Conservation (phyloP, 441 rosid genomes). For the Populus tomentosa region DNA sequence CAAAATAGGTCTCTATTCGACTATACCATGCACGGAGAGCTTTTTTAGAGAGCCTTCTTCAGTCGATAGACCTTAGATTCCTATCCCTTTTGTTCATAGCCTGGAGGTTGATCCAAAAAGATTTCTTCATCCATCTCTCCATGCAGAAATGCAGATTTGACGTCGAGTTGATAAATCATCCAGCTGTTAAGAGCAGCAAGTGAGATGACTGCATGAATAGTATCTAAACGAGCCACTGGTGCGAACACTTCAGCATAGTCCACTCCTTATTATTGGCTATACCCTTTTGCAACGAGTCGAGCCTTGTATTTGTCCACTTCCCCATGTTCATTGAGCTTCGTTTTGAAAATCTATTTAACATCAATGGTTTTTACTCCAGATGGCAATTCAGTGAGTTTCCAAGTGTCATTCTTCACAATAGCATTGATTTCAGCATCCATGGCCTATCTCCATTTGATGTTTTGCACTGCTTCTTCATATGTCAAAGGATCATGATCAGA, state of each 20-base stretch:
- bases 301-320: slow-evolving; percentile 2
- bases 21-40: neutral
- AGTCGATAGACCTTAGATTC: neutral
- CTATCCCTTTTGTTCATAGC: neutral
- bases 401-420: neutral
- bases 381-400: neutral
- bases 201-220: neutral
- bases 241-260: neutral
- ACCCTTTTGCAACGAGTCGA: neutral
- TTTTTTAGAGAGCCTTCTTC: slow-evolving; percentile 1
- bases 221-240: neutral
- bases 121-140: neutral
- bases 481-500: no score
- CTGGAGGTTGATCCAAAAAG: neutral
- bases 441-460: neutral
- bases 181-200: neutral
- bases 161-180: no score
- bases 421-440: slow-evolving; percentile 1
- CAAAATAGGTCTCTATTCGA: no score
- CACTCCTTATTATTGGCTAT: neutral
- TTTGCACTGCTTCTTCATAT: neutral
- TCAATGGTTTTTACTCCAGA: neutral
- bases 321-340: neutral
- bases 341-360: slow-evolving; percentile 1
- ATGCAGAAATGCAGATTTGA: neutral